Conservation (phyloP, 1,284 basidiomycete genomes). For the Marasmius oreades region DNA sequence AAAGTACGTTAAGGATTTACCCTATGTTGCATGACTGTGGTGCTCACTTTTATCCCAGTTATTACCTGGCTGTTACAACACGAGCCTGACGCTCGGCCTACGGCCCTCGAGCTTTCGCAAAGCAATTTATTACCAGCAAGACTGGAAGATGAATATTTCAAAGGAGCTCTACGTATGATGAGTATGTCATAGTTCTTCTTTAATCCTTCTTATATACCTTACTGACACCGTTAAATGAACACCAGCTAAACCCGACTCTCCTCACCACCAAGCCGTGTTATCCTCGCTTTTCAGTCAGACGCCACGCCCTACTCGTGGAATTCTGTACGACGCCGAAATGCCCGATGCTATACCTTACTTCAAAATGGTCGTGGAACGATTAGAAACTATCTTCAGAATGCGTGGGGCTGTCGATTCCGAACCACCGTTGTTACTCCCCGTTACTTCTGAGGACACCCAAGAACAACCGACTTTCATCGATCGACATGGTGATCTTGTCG, state of each 20-base stretch:
- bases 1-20: constrained; percentile 49
- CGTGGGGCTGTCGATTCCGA: constrained; percentile 90
- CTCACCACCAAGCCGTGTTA: constrained; percentile 68
- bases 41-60: constrained; percentile 38
- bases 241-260: constrained; percentile 68
- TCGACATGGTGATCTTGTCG: constrained; percentile 77
- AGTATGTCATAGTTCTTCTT: constrained; percentile 34
- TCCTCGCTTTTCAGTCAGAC: constrained; percentile 70
- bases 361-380: constrained; percentile 71
- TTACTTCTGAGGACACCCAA: constrained; percentile 55
- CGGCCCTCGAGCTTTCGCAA: constrained; percentile 81
- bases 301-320: constrained; percentile 64
- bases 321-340: constrained; percentile 76
- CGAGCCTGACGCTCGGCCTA: constrained; percentile 78
- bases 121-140: constrained; percentile 74
- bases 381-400: constrained; percentile 77
- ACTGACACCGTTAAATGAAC: neutral
- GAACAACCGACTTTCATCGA: constrained; percentile 77
- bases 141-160: constrained; percentile 84
- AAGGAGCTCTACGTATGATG: constrained; percentile 75
- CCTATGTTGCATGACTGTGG: constrained; percentile 11
- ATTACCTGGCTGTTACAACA: constrained; percentile 84
- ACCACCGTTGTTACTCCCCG: constrained; percentile 80
- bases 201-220: neutral
- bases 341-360: constrained; percentile 68